These are phyloP conservation scores for Amanita brunnescens DNA, from an alignment of 768 basidiomycete species.

Conservation along the genomic window DNA sequence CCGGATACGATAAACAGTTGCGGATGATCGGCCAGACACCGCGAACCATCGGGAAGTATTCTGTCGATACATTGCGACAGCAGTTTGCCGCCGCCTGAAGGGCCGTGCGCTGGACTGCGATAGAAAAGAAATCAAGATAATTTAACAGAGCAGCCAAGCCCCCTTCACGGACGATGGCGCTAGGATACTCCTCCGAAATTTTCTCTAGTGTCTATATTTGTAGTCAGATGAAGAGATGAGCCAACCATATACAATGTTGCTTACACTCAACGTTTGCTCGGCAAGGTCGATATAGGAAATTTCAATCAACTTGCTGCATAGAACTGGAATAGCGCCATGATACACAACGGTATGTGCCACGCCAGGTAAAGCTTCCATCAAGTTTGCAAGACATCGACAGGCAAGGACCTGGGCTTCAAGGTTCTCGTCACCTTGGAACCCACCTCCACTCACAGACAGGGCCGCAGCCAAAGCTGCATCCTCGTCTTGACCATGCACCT, in stretches of 20 bases:
- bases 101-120: conserved; percentile 94
- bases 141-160: conserved; percentile 89
- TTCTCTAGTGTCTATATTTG: conserved; percentile 83
- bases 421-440: conserved; percentile 74
- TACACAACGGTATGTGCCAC: conserved; percentile 97
- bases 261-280: conserved; percentile 93
- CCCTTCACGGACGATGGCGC: conserved; percentile 91
- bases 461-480: conserved; percentile 87
- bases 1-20: conserved; percentile 84
- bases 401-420: conserved; percentile 93
- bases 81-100: conserved; percentile 96
- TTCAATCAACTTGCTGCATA: conserved; percentile 95
- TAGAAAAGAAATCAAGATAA: conserved; percentile 98
- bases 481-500: conserved; percentile 61
- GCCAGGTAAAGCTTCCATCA: conserved; percentile 98
- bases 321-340: conserved; percentile 94
- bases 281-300: conserved; percentile 98
- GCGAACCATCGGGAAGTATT: conserved; percentile 82
- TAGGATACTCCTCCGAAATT: conserved; percentile 95
- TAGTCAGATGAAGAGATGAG: conserved; percentile 9
- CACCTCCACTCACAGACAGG: conserved; percentile 66
- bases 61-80: conserved; percentile 84
- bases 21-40: conserved; percentile 91
- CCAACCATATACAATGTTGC: conserved; percentile 23
- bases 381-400: conserved; percentile 92